Conservation (phyloP, 306 rosid species). For the Vigna hirtella region DNA sequence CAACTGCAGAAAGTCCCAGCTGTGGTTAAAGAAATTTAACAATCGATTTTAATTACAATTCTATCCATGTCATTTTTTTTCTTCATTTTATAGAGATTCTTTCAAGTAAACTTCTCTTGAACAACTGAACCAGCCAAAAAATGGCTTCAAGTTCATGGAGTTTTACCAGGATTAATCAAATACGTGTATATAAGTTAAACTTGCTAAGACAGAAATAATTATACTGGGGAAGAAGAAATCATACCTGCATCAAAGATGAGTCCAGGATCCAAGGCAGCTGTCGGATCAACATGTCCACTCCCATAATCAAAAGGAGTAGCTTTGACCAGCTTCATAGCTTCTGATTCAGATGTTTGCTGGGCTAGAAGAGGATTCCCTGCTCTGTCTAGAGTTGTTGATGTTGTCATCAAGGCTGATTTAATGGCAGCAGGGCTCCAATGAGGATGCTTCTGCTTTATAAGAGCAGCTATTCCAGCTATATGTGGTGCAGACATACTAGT, state of each 20-base stretch:
- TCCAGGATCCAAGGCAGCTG: slow-evolving; percentile 97
- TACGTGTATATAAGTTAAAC: slow-evolving; percentile 10
- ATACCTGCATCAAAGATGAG: slow-evolving; percentile 95
- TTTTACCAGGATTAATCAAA: slow-evolving; percentile 7
- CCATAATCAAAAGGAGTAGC: slow-evolving; percentile 98
- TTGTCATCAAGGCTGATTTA: slow-evolving; percentile 97
- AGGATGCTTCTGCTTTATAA: slow-evolving; percentile 96
- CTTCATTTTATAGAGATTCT: background rate
- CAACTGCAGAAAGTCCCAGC: background rate
- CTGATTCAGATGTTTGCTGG: slow-evolving; percentile 89
- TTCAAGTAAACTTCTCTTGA: background rate
- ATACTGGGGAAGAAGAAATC: slow-evolving; percentile 29
- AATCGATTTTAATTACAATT: background rate
- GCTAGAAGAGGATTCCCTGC: slow-evolving; percentile 92
- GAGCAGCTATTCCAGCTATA: slow-evolving; percentile 99
- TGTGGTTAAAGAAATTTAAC: background rate
- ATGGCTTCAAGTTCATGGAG: background rate
- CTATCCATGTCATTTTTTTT: background rate
- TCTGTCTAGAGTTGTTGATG: slow-evolving; percentile 86
- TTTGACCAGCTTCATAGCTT: slow-evolving; percentile 69
- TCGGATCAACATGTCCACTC: slow-evolving; percentile 96
- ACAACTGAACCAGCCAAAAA: slow-evolving; percentile 25
- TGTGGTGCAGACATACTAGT: slow-evolving; percentile 99
- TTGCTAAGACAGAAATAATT: background rate
- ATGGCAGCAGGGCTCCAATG: slow-evolving; percentile 99